Base-by-base conservation (phyloP, 345 rosid genomes). In the Eucalyptus cloeziana region DNA sequence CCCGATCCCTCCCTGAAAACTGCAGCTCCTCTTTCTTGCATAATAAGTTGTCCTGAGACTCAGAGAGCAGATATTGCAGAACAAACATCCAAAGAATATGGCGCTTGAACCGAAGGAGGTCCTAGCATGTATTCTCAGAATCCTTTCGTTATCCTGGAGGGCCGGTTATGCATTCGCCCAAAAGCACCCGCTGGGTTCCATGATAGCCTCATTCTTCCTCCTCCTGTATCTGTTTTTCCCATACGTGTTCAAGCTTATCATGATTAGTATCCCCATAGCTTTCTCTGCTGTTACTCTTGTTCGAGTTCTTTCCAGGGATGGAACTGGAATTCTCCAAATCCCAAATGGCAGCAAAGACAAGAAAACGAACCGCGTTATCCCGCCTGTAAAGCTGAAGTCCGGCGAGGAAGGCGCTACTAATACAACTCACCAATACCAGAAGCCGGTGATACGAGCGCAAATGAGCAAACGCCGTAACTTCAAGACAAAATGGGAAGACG, bases 201-300 rank as follows among this genome's bases (percentile, higher is more conserved):
- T 90, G 10, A 89, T 91, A 47, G 88, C 91, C 11, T 37, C 89
- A 19, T 87, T 92, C 71, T 67, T 91, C 49, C 90, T 95, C 90
- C 33, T 92, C 45, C 88, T 98, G 67, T 96, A 93, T 52, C 58
- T 90, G 76, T 93, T 93, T 71, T 92, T 93, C 87, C 97, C 98
- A 47, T 90, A 92, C 62, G 86, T 94, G 88, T 95, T 98, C 94
- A 90, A 64, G 89, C 40, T 93, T 88, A 49, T 96, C 92, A 45
- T 96, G 85, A 96, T 85, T 85, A 86, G 94, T 90, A 90, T 92
- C 76, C 97, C 97, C 3, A 45, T 95, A 60, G n/a, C 95, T 24
- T 89, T 90, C 62, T 92, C 90, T 92, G 88, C 92, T 58, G 79
- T 86, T 43, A 88, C 93, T 86, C 89, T 87, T 43, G 79, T 93